Base-by-base conservation (phyloP, 2,329 filamentous ascomycete genomes). In the Aureobasidium mangrovei region DNA sequence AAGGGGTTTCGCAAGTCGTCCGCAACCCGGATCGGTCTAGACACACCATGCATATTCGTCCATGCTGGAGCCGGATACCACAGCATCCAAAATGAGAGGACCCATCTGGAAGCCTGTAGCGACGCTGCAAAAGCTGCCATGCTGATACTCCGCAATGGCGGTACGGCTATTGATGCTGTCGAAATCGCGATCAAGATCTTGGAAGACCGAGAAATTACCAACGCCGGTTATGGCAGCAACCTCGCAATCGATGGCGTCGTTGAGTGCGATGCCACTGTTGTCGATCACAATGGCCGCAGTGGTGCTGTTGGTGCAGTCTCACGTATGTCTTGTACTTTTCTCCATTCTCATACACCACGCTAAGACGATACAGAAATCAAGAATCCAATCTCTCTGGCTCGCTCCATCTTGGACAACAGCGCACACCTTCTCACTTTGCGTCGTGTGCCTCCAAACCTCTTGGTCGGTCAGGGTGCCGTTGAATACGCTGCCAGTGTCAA, bases 1-100 rank as follows among this genome's bases (percentile, higher is more conserved):
- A 70, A 64, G 58, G 65, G 67, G 49, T 62, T 65, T 44, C 41
- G 35, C 41, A 46, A 54, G 42, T 18, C 18, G 40, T 33, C 3
- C 42, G 39, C 27, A 67, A 67, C 18, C 18, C 18, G 18, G 18
- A 70, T 73, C 59, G 63, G 64, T 41, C 67, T 69, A 29, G 74
- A 79, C 60, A 72, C 82, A 7, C 82, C 82, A 55, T 90, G 89
- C 56, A 91, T 98, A 51, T 97, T 95, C 69, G 85, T 98, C 42
- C 93, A 98, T 70, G 93, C 91, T 36, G 93, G 93, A 33, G 93
- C 93, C 12, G 93, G 93, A 3, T 98, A 88, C 64, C 93, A 98
- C 69, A 96, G 90, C 65, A 75, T 81, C 27, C 81, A 86, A 57
- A 97, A 97, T 65, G 91, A 98, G 67, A 76, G 78, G 54, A 77